A percentile compares a stretch with the other conserved stretches of the same genome.
These are phyloP conservation scores for Thielaviopsis euricoi DNA, from an alignment of 2,329 filamentous ascomycete species.

Conservation along the genomic window DNA sequence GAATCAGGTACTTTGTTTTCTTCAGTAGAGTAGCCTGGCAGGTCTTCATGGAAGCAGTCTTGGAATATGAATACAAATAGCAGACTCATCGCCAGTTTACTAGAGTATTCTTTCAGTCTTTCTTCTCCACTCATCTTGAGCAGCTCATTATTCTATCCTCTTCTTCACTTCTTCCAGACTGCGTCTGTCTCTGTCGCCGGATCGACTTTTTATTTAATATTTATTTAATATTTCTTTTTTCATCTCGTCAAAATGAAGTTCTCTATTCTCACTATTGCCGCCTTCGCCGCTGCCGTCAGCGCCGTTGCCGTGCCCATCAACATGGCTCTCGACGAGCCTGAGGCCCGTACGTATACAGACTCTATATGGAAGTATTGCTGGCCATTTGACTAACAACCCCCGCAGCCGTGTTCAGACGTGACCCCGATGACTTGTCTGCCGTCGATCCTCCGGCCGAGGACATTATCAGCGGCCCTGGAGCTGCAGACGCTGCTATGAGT, in stretches of 20 bases:
- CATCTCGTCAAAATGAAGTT: constrained; percentile 34
- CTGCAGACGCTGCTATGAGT: constrained; percentile 29
- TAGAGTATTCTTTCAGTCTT: not conserved
- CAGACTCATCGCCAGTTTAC: constrained; percentile 8
- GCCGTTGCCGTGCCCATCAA: constrained; percentile 19
- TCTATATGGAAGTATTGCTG: not conserved
- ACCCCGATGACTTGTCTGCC: constrained; percentile 15
- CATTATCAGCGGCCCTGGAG: constrained; percentile 16
- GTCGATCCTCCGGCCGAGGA: constrained; percentile 3
- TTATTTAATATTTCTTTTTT: too few species aligned
- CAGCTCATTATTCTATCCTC: constrained; percentile 11
- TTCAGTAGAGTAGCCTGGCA: too few species aligned
- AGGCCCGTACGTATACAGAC: not conserved
- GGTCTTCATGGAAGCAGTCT: too few species aligned
- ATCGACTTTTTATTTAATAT: constrained; percentile 6
- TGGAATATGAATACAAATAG: constrained; percentile 1
- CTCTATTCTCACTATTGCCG: constrained; percentile 28
- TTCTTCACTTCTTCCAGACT: constrained; percentile 10
- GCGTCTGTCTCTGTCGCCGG: constrained; percentile 11
- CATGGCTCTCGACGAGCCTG: not conserved
- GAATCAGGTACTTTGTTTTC: not conserved
- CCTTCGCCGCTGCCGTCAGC: constrained; percentile 29
- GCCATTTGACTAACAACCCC: constrained; percentile 7
- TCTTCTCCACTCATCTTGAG: constrained; percentile 12
- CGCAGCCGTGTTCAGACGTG: constrained; percentile 19